Percentiles rank a stretch among this genome's conserved stretches.
phyloP scores from a whole-genome alignment of 2,329 filamentous ascomycete genomes.

The Dothiorella sarmentorum region DNA sequence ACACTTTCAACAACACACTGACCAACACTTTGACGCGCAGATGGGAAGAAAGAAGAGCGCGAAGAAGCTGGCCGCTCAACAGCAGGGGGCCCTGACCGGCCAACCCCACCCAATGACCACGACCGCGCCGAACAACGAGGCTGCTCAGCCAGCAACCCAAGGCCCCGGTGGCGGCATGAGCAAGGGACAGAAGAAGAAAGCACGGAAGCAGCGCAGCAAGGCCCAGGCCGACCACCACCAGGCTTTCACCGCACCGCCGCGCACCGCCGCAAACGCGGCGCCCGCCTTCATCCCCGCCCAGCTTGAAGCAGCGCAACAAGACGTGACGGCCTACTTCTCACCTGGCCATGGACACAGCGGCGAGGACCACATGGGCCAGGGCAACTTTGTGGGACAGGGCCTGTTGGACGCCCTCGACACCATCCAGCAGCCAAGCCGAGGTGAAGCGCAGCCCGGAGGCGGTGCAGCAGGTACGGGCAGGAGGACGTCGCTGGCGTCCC shows the following conservation, averaged over 20 bases:
- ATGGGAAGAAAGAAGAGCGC: slow-evolving; percentile 15
- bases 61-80: slow-evolving; percentile 9
- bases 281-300: not conserved
- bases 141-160: not conserved
- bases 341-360: not conserved
- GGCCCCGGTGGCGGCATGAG: not conserved
- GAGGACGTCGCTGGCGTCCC: not conserved
- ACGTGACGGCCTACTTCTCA: not conserved
- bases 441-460: not conserved
- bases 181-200: not conserved
- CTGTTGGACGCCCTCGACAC: slow-evolving; percentile 13
- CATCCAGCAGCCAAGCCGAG: not conserved
- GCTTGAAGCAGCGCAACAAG: not conserved
- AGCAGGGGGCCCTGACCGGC: not conserved
- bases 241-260: too few relatives aligned
- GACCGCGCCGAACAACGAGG: not conserved
- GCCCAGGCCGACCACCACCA: not conserved
- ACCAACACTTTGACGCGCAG: not conserved
- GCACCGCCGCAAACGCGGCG: too few relatives aligned
- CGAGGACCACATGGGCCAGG: not conserved
- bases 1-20: too few relatives aligned
- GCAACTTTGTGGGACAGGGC: slow-evolving; percentile 16
- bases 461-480: not conserved
- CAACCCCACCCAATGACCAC: not conserved
- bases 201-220: not conserved